Conservation (phyloP, 2,329 filamentous ascomycete genomes). For the Ophiostoma novo-ulmi region DNA sequence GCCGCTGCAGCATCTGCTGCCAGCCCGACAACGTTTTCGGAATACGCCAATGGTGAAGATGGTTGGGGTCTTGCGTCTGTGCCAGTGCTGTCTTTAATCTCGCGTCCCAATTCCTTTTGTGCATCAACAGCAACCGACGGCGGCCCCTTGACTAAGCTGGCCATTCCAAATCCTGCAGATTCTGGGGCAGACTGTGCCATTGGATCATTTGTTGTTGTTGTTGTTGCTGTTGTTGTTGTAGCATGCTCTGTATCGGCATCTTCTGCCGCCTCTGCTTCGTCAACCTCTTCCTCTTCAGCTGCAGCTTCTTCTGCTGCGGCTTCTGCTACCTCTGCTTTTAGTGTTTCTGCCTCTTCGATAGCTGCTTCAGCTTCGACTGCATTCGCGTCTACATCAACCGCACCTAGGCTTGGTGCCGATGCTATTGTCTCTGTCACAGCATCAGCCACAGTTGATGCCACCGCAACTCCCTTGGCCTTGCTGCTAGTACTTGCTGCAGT, state of each 20-base stretch:
- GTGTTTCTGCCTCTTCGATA: neutral
- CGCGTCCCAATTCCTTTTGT: neutral
- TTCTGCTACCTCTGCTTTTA: neutral
- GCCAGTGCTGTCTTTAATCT: neutral
- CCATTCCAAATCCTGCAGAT: neutral
- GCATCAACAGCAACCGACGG: conserved; percentile 6
- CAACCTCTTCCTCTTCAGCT: neutral
- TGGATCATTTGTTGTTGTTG: neutral
- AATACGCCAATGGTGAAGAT: neutral
- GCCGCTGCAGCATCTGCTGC: conserved; percentile 13
- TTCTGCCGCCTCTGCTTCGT: neutral
- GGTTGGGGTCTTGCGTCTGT: neutral
- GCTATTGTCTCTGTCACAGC: neutral
- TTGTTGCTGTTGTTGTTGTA: neutral
- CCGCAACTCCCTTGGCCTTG: neutral
- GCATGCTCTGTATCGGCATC: neutral
- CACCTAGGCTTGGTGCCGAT: conserved; percentile 28
- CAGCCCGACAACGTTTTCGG: conserved; percentile 9
- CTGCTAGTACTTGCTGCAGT: neutral
- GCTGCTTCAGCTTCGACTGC: neutral
- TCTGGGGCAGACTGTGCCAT: neutral
- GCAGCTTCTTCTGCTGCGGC: no score
- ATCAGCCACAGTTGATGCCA: neutral
- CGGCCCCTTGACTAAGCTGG: neutral
- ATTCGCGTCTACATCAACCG: neutral